A percentile compares a stretch with the other conserved stretches of the same genome.
Evolutionary conservation across 352 stramenopile genomes (phyloP).

Genomic region (Globisporangium megalacanthum): DNA sequence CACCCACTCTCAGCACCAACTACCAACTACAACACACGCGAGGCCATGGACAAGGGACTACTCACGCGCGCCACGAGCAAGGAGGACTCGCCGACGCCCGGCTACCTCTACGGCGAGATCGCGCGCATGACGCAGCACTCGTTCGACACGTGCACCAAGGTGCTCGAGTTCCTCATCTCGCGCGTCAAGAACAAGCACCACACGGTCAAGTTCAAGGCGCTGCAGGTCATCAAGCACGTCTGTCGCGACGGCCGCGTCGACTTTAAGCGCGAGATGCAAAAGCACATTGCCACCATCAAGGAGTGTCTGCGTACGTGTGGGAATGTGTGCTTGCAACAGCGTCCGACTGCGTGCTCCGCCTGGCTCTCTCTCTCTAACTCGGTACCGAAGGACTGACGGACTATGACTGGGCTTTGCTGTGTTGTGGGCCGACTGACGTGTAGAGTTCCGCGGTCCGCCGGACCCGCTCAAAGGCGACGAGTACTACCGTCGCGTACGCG

Average conservation of each 20-base stretch:
- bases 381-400: neutral
- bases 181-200: conserved; percentile 94
- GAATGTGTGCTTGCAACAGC: neutral
- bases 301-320: conserved; percentile 79
- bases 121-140: conserved; percentile 90
- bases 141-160: conserved; percentile 87
- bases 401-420: neutral
- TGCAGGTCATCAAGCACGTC: conserved; percentile 92
- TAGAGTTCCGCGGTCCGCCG: conserved; percentile 87
- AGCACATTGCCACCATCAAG: conserved; percentile 89
- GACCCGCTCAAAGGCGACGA: conserved; percentile 94
- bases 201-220: conserved; percentile 93
- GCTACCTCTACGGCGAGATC: conserved; percentile 97
- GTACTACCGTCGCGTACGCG: conserved; percentile 89
- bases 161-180: conserved; percentile 88
- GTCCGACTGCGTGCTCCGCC: neutral
- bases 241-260: conserved; percentile 85
- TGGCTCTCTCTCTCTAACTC: conserved; percentile 6
- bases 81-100: conserved; percentile 91
- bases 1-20: neutral
- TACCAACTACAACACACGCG: neutral
- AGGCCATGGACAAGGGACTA: conserved; percentile 89
- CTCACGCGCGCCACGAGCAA: conserved; percentile 91
- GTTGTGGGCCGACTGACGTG: neutral
- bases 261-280: conserved; percentile 91